These are phyloP conservation scores for Ganoderma meredithae DNA, from an alignment of 1,284 basidiomycete genomes.

Conservation along the genomic window DNA sequence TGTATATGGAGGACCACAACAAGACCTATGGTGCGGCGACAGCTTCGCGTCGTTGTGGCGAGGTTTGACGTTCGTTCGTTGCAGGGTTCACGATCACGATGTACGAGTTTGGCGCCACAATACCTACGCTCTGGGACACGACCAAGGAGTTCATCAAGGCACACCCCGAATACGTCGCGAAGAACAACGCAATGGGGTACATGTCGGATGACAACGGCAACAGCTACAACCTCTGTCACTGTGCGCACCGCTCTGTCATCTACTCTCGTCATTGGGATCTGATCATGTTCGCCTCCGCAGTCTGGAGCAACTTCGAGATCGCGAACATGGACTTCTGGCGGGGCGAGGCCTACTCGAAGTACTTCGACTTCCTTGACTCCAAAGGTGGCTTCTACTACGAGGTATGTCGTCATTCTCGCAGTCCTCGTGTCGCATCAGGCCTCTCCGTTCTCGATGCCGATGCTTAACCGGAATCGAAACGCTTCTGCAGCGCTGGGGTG, in stretches of 20 bases:
- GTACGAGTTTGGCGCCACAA: conserved; percentile 79
- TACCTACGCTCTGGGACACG: conserved; percentile 77
- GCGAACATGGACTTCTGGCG: conserved; percentile 70
- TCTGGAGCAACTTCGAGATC: conserved; percentile 85
- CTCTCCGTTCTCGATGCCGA: background rate
- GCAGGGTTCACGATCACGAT: conserved; percentile 77
- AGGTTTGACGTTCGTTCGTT: background rate
- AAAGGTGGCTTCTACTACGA: conserved; percentile 85
- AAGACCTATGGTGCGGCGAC: conserved; percentile 65
- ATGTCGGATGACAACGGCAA: conserved; percentile 70
- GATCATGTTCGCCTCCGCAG: conserved; percentile 40
- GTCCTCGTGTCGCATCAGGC: no score
- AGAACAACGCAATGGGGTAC: conserved; percentile 75
- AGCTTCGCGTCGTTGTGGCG: background rate
- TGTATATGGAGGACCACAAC: conserved; percentile 77
- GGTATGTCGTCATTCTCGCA: conserved; percentile 42
- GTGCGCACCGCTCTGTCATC: conserved; percentile 42
- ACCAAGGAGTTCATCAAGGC: conserved; percentile 72
- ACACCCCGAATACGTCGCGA: conserved; percentile 69
- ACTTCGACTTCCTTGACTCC: conserved; percentile 77
- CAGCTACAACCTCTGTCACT: conserved; percentile 81
- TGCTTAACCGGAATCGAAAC: background rate
- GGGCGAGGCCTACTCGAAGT: conserved; percentile 69
- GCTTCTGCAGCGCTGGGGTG: conserved; percentile 67
- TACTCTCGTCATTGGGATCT: background rate